Evolutionary conservation across 164 flowering plant species (phyloP), one percentile per base, ranked within the genome.

Genomic region (Aristolochia contorta): DNA sequence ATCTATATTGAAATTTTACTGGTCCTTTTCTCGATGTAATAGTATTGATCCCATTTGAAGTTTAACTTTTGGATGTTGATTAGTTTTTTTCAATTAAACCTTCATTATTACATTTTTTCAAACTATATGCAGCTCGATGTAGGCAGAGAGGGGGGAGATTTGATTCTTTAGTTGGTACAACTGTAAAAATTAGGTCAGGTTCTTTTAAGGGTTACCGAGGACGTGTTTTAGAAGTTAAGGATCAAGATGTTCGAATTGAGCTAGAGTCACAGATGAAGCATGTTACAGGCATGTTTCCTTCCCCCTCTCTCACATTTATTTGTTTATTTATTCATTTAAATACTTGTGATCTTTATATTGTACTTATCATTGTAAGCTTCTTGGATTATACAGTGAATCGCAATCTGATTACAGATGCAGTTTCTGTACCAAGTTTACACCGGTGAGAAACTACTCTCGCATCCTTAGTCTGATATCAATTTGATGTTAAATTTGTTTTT

Each of bases 141-240:
- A 80, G 94, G 69, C 65, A 69, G 69, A 75, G 91, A 73, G 96
- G 96, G 71, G 92, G 97, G 57, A 78, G 98, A 68, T 85, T 80
- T 76, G 96, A 91, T 81, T 66, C 93, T 60, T 67, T 91, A 57
- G 59, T 85, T 56, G 95, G 97, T 33, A 77, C 71, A 23, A 77
- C 79, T 24, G 62, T 91, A 19, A 94, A 89, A 78, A 71, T 94
- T 61, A 88, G 95, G 22, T 71, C 68, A 45, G 99, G 99, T 58
- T 87, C 85, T 47, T 87, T 62, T 62, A 94, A 89, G 70, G 99
- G 99, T n/a, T 89, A 84, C 64, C 87, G 89, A 63, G 99, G 99
- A 20, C 89, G 89, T 68, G 93, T 94, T 65, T 72, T 69, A 30
- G 97, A 84, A 58, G 67, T 89, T 23, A 83, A 83, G 59, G 96